A percentile compares a stretch with the other conserved stretches of the same genome.
These are phyloP conservation scores for Ostreobium quekettii DNA, from an alignment of 139 green algal genomes.

Conservation along the genomic window DNA sequence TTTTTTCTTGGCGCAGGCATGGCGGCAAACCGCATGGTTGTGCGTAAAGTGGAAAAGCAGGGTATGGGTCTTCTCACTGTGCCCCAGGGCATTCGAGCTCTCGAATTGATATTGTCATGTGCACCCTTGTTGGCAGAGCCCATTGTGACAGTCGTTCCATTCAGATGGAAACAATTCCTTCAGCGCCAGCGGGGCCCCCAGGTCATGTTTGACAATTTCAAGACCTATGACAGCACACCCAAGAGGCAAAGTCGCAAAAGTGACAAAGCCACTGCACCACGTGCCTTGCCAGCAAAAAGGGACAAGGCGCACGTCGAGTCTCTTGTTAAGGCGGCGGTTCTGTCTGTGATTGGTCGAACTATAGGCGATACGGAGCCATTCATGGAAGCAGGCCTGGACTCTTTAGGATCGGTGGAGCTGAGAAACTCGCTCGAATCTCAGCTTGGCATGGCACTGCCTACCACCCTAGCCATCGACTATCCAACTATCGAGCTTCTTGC, in stretches of 20 bases:
- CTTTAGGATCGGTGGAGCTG: constrained; percentile 67
- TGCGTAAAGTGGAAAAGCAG: neutral
- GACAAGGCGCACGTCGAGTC: neutral
- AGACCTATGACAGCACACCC: neutral
- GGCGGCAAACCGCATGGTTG: neutral
- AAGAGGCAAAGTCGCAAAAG: neutral
- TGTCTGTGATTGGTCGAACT: constrained; percentile 12
- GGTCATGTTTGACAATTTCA: constrained; percentile 7
- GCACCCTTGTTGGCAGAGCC: neutral
- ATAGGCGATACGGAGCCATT: constrained; percentile 52
- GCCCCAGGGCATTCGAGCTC: neutral
- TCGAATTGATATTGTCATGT: neutral
- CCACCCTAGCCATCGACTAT: constrained; percentile 66
- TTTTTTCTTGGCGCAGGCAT: neutral
- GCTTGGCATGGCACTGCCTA: constrained; percentile 42
- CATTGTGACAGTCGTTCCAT: neutral
- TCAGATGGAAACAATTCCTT: constrained; percentile 2
- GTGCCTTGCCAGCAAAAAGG: neutral
- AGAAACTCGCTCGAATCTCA: constrained; percentile 49
- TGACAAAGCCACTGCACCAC: neutral
- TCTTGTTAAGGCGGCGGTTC: constrained; percentile 17
- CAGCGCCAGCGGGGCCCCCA: neutral
- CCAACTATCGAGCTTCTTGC: constrained; percentile 41
- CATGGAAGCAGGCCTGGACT: constrained; percentile 72
- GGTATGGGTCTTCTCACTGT: constrained; percentile 6